Percentiles rank a stretch among this genome's conserved stretches.
phyloP scores from a whole-genome alignment of 1,284 basidiomycete species.

The Microbotryum scabiosae region DNA sequence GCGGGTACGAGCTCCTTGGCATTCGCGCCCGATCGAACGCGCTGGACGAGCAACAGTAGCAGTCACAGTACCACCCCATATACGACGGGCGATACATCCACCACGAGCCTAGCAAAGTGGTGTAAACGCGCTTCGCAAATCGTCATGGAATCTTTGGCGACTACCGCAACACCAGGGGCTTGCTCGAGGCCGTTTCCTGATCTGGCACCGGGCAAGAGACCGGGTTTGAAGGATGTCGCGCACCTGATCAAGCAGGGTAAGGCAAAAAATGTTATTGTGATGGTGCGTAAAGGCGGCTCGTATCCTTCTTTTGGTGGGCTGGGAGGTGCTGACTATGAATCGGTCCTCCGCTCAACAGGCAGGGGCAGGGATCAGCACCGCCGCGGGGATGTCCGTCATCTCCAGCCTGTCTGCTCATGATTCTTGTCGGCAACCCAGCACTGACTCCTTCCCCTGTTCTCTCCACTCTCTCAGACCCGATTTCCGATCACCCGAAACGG shows the following conservation, averaged over 20 bases:
- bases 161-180: neutral
- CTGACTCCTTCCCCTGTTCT: neutral
- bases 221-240: constrained; percentile 36
- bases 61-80: neutral
- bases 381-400: constrained; percentile 42
- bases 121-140: neutral
- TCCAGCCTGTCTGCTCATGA: neutral
- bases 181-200: constrained; percentile 7
- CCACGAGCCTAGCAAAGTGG: neutral
- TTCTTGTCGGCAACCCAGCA: neutral
- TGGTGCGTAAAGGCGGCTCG: constrained; percentile 36
- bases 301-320: neutral
- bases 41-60: neutral
- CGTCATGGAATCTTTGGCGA: neutral
- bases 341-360: constrained; percentile 6
- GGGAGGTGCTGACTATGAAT: neutral
- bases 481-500: constrained; percentile 46
- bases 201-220: neutral
- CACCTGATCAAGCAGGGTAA: constrained; percentile 39
- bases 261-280: constrained; percentile 45
- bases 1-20: neutral
- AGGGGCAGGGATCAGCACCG: constrained; percentile 47
- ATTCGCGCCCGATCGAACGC: neutral
- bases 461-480: constrained; percentile 35
- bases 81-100: neutral